These are phyloP conservation scores for Dittrichia graveolens DNA, from an alignment of 129 eudicot species.

Conservation along the genomic window DNA sequence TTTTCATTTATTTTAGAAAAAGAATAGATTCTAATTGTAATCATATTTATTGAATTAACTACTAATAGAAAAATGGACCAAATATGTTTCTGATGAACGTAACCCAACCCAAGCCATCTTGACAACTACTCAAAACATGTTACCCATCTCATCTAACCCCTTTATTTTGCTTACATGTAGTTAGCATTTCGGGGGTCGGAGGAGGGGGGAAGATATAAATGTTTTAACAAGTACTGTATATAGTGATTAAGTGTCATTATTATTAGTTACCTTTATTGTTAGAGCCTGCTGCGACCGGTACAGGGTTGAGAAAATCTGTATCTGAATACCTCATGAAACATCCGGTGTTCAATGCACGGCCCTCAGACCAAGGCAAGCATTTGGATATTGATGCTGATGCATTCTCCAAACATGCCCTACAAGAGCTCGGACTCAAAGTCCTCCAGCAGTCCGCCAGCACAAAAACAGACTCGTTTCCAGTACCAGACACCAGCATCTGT, in stretches of 20 bases:
- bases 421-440: conserved; percentile 50
- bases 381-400: conserved; percentile 46
- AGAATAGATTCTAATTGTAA: too few relatives aligned
- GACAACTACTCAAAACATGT: too few relatives aligned
- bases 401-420: conserved; percentile 58
- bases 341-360: conserved; percentile 59
- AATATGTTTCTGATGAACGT: too few relatives aligned
- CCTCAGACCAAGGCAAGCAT: conserved; percentile 68
- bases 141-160: too few relatives aligned
- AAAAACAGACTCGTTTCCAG: conserved; percentile 41
- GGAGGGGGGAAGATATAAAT: too few relatives aligned
- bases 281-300: conserved; percentile 25
- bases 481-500: conserved; percentile 18
- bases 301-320: conserved; percentile 58
- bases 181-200: too few relatives aligned
- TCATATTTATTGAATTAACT: too few relatives aligned
- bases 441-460: conserved; percentile 72
- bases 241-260: not conserved
- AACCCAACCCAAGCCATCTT: too few relatives aligned
- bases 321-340: conserved; percentile 79
- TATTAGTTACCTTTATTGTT: conserved; percentile 54
- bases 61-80: too few relatives aligned
- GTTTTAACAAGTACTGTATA: too few relatives aligned
- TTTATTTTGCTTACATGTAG: too few relatives aligned
- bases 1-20: too few relatives aligned